Evolutionary conservation across 1,284 basidiomycete species (phyloP).

Genomic region (Naganishia cerealis): DNA sequence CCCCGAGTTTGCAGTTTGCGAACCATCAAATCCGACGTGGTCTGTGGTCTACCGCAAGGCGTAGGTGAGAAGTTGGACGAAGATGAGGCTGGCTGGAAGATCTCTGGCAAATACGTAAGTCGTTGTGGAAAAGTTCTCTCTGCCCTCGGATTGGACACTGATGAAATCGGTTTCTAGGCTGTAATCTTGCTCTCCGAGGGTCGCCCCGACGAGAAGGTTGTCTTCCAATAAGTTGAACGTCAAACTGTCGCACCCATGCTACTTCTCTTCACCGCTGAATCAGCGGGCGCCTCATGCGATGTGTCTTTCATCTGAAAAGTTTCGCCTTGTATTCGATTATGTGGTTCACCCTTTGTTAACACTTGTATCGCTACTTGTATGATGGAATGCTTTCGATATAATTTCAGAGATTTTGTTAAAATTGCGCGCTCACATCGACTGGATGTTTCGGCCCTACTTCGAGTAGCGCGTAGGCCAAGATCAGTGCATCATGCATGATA

Average conservation of each 20-base stretch:
- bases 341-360: not conserved
- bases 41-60: slow-evolving; percentile 65
- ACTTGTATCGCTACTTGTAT: slow-evolving; percentile 8
- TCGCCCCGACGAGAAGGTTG: slow-evolving; percentile 60
- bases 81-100: slow-evolving; percentile 92
- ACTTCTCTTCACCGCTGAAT: not conserved
- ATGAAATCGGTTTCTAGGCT: slow-evolving; percentile 53
- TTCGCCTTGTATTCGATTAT: not conserved
- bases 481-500: too few relatives aligned
- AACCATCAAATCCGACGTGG: slow-evolving; percentile 81
- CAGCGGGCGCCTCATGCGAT: not conserved
- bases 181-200: slow-evolving; percentile 82
- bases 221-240: slow-evolving; percentile 16
- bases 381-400: slow-evolving; percentile 10
- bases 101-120: slow-evolving; percentile 84
- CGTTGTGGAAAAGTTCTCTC: not conserved
- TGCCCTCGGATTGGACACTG: slow-evolving; percentile 11
- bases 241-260: not conserved
- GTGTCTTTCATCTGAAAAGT: not conserved
- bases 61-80: slow-evolving; percentile 79
- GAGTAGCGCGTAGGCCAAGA: too few relatives aligned
- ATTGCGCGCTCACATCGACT: too few relatives aligned
- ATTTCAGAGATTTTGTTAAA: not conserved
- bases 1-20: slow-evolving; percentile 81
- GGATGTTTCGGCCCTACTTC: too few relatives aligned